Evolutionary conservation across 2,329 filamentous ascomycete genomes (phyloP), one percentile per base, ranked within the genome.

Genomic region (Elsinoe ampelina): DNA sequence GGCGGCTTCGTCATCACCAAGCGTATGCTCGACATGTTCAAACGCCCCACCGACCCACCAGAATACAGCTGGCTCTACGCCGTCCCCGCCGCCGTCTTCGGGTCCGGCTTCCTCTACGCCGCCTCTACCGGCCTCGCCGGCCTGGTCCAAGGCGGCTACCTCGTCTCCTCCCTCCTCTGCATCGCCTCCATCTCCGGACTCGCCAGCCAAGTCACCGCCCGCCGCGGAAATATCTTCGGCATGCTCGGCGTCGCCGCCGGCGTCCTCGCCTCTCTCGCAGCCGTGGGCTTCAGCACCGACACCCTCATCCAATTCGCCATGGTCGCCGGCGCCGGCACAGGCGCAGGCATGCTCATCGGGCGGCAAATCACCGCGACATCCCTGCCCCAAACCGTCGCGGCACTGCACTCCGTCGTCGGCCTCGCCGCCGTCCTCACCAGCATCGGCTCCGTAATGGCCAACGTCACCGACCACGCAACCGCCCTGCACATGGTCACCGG

Each of bases 1-100:
- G 90, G 90, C 58, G 90, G 90, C 0, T 95, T 95, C 60, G 86
- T 95, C 42, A 89, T 95, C 59, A 95, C 89, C 2, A 95, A 95
- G 73, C 80, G 90, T 61, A 95, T 95, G 90, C 76, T 95, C 42
- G 89, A 95, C 68, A 92, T 92, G 87, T 92, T 92, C 68, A 87
- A 86, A 67, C 80, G 87, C 11, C 85, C 88, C 22, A 93, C 88
- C 3, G 90, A 95, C 63, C 90, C 89, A 32, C 83, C 86, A 0
- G 90, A 95, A 68, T 95, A 92, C 62, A 87, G 87, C 0, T 95
- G 87, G 87, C 74, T 95, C 1, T 95, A 93, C 65, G 86, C 83
- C 1, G 75, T 95, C 57, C 89, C 89, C 0, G 89, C 82, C 13
- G 74, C 82, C 2, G 64, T 95, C 0, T 95, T 92, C 62, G 86